phyloP scores from a whole-genome alignment of 805 yeast genomes.

The Alloascoidea africana region DNA sequence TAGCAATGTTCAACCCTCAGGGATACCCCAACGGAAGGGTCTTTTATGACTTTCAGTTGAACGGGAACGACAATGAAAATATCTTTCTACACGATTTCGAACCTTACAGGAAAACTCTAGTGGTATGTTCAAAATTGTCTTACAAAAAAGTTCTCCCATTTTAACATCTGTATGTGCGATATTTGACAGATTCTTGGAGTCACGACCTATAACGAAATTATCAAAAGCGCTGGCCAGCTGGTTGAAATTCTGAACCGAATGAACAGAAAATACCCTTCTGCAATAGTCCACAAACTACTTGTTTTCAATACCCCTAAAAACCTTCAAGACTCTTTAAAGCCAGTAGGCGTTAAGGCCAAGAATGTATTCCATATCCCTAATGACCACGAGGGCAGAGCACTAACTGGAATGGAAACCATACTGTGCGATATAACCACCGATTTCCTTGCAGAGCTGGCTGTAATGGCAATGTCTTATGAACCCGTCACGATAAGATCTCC shows the following conservation, averaged over 20 bases:
- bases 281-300: slow-evolving; percentile 38
- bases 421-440: slow-evolving; percentile 59
- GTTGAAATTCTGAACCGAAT: no score
- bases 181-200: slow-evolving; percentile 25
- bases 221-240: no score
- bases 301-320: slow-evolving; percentile 33
- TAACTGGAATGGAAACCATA: slow-evolving; percentile 34
- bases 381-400: slow-evolving; percentile 2
- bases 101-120: slow-evolving; percentile 68
- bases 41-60: slow-evolving; percentile 35
- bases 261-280: slow-evolving; percentile 38
- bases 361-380: slow-evolving; percentile 2
- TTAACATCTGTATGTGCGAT: slow-evolving; percentile 3
- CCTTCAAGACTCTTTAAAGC: background rate
- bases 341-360: background rate
- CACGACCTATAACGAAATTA: slow-evolving; percentile 14
- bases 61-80: slow-evolving; percentile 36
- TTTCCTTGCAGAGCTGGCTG: slow-evolving; percentile 48
- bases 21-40: slow-evolving; percentile 70
- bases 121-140: slow-evolving; percentile 27
- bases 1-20: slow-evolving; percentile 60
- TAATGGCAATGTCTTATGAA: slow-evolving; percentile 51
- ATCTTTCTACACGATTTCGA: slow-evolving; percentile 75
- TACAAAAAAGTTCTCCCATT: slow-evolving; percentile 21
- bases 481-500: slow-evolving; percentile 80